Base-by-base conservation (phyloP, 495 filamentous ascomycete species). In the Penicillium pancosmium region DNA sequence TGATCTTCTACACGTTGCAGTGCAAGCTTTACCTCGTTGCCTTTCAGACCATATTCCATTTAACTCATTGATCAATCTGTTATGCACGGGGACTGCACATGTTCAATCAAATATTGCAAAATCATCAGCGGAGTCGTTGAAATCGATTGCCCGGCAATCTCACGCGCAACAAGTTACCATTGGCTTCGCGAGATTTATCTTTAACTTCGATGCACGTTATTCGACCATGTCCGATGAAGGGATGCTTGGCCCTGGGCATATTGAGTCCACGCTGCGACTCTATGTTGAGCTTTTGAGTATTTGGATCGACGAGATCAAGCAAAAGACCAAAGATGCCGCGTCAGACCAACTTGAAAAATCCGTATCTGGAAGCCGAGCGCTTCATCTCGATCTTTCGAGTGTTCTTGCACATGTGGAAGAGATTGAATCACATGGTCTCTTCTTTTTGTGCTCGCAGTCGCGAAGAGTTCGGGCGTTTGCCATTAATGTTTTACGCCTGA, bases 141-240 rank as follows among this genome's bases (percentile, higher is more conserved):
- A 97, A 72, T 91, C 93, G 1, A 98, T 98, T 66, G 94, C 95
- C 8, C 83, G 91, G 16, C 93, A 98, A 69, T 90, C 87, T 8
- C 90, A 96, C 74, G 93, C 94, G 2, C 93, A 98, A 65, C 91
- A 92, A 71, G 93, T 98, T 21, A 97, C 93, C 2, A 95, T 97
- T 68, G 92, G 95, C 4, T 98, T 98, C 76, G 90, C 93, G 15
- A 79, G 92, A 40, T 98, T 98, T 63, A 98, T 98, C 34, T 97
- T 99, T 78, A 95, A 91, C 54, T 98, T 97, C 68, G 95, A 99
- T 73, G 91, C 93, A 61, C 88, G 91, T 27, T 97, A 97, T 72
- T 91, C 93, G 1, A 98, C 94, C 19, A 97, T 97, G 89, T 96
- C 93, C 9, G 95, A 98, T 65, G 92, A 96, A 44, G 94, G 95